These are phyloP conservation scores for Pyricularia sp. DNA, from an alignment of 2,329 filamentous ascomycete genomes.

Conservation along the genomic window DNA sequence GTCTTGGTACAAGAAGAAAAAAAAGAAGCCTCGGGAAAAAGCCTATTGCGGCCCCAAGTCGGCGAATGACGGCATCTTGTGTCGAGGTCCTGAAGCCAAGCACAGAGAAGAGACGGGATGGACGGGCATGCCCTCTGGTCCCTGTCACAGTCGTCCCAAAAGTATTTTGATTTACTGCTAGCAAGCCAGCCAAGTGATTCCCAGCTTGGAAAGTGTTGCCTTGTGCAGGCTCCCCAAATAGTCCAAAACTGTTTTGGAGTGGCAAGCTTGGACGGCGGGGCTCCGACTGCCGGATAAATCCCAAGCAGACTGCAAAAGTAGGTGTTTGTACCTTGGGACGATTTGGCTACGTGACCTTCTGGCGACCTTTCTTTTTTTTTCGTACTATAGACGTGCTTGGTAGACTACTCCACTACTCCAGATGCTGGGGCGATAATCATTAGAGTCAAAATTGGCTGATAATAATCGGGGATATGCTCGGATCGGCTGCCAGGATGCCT, in stretches of 20 bases:
- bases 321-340: not conserved
- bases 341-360: not conserved
- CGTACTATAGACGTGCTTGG: too few relatives aligned
- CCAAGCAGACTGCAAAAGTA: not conserved
- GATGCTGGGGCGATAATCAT: not conserved
- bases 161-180: not conserved
- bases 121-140: not conserved
- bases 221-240: not conserved
- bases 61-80: not conserved
- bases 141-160: not conserved
- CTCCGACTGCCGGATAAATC: not conserved
- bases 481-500: not conserved
- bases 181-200: not conserved
- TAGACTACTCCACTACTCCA: too few relatives aligned
- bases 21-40: not conserved
- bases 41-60: not conserved
- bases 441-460: not conserved
- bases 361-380: not conserved
- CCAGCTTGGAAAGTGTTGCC: not conserved
- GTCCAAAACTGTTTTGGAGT: not conserved
- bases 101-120: not conserved
- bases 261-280: not conserved
- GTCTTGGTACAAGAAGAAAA: not conserved
- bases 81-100: not conserved
- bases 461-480: not conserved